Evolutionary conservation across 306 rosid genomes (phyloP).

Genomic region (Pterocarpus macrocarpus): DNA sequence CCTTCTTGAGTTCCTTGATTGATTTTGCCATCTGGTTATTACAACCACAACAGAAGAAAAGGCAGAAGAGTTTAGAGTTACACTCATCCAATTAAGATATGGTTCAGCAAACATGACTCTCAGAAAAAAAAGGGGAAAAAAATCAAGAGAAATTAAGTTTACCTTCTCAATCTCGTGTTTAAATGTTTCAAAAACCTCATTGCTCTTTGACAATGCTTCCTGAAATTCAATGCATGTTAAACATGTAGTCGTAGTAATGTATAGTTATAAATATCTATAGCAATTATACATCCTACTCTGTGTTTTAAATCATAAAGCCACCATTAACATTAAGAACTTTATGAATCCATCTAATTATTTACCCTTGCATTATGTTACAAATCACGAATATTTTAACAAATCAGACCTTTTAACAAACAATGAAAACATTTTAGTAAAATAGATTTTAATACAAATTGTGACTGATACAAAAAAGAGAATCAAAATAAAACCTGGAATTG

Average conservation of each 20-base stretch:
- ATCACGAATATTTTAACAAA: neutral
- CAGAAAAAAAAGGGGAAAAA: constrained; percentile 23
- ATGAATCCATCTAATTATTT: constrained; percentile 19
- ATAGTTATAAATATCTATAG: neutral
- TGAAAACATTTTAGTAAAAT: constrained; percentile 23
- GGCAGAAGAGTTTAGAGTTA: constrained; percentile 23
- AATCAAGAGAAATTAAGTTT: constrained; percentile 38
- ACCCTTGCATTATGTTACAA: constrained; percentile 22
- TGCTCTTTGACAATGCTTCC: constrained; percentile 93
- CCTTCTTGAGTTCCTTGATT: constrained; percentile 94
- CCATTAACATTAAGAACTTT: neutral
- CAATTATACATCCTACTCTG: neutral
- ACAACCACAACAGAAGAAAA: constrained; percentile 44
- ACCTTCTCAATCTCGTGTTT: constrained; percentile 95
- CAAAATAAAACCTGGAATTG: constrained; percentile 79
- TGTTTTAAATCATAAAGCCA: constrained; percentile 4
- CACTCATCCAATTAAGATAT: constrained; percentile 30
- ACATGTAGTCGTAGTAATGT: constrained; percentile 22
- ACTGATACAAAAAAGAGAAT: constrained; percentile 30
- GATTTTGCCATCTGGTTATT: constrained; percentile 87
- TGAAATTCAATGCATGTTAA: constrained; percentile 58
- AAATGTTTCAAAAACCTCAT: constrained; percentile 91
- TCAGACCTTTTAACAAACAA: constrained; percentile 36
- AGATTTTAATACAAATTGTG: constrained; percentile 26
- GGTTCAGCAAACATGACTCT: constrained; percentile 35